A percentile compares a stretch with the other conserved stretches of the same genome.
phyloP scores from a whole-genome alignment of 371 early-diverging fungal genomes.

The Apophysomyces ossiformis region DNA sequence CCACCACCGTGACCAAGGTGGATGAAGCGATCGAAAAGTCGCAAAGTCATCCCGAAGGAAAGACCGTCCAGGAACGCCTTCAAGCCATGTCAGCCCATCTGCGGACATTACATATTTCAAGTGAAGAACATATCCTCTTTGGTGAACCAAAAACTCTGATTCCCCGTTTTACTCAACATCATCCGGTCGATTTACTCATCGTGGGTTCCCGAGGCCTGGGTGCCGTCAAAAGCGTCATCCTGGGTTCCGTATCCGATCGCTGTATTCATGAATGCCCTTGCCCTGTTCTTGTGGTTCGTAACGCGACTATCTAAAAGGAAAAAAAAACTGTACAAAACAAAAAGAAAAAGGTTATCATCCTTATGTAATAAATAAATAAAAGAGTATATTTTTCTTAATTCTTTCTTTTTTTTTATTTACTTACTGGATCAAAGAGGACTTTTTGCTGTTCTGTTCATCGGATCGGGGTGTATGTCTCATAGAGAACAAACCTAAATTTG shows the following conservation, averaged over 20 bases:
- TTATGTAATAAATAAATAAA: background rate
- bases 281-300: conserved; percentile 54
- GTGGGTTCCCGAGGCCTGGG: conserved; percentile 57
- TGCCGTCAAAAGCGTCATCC: conserved; percentile 51
- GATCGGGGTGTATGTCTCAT: background rate
- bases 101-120: conserved; percentile 35
- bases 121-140: conserved; percentile 54
- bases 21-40: conserved; percentile 37
- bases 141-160: conserved; percentile 47
- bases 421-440: background rate
- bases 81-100: conserved; percentile 38
- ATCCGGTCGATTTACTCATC: conserved; percentile 51
- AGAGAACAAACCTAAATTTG: too few relatives aligned
- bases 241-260: conserved; percentile 55
- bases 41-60: conserved; percentile 29
- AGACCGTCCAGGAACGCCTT: conserved; percentile 37
- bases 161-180: conserved; percentile 46
- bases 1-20: conserved; percentile 36
- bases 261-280: conserved; percentile 56
- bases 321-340: background rate
- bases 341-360: background rate
- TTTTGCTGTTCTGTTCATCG: background rate
- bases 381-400: background rate
- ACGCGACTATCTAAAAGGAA: conserved; percentile 52
- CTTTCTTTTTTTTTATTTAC: background rate